A percentile compares a stretch with the other conserved stretches of the same genome.
phyloP scores from a whole-genome alignment of 495 filamentous ascomycete genomes.

The Chaetomium fimeti region DNA sequence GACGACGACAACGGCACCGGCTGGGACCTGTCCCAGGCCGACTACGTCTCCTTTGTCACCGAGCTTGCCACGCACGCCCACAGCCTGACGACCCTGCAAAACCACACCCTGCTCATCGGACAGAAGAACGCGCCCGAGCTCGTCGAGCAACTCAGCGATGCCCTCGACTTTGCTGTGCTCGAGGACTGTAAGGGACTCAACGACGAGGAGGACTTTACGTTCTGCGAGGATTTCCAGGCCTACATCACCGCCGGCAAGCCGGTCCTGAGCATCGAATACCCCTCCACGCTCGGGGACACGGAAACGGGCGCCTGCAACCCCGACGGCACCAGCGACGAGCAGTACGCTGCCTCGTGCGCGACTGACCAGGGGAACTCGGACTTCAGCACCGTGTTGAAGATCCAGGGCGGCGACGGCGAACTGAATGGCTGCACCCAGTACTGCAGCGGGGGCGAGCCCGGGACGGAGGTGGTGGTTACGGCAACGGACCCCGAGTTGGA shows the following conservation, averaged over 20 bases:
- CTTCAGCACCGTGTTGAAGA: constrained; percentile 65
- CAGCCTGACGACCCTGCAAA: constrained; percentile 45
- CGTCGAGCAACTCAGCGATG: constrained; percentile 49
- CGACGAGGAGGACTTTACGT: constrained; percentile 36
- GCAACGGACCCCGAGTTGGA: constrained; percentile 10
- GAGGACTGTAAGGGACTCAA: constrained; percentile 64
- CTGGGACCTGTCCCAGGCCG: constrained; percentile 50
- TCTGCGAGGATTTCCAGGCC: constrained; percentile 54
- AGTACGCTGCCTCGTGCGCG: constrained; percentile 26
- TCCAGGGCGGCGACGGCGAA: constrained; percentile 47
- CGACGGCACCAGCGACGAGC: constrained; percentile 30
- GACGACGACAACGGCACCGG: constrained; percentile 44
- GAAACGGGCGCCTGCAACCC: constrained; percentile 33
- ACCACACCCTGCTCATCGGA: constrained; percentile 51
- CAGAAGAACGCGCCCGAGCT: constrained; percentile 65
- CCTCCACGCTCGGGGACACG: constrained; percentile 26
- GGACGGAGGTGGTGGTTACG: constrained; percentile 14
- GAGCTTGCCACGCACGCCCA: constrained; percentile 57
- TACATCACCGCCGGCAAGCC: constrained; percentile 61
- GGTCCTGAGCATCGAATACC: constrained; percentile 73
- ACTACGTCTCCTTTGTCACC: constrained; percentile 57
- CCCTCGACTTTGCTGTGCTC: constrained; percentile 67
- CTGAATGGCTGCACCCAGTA: constrained; percentile 59
- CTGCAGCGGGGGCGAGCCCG: constrained; percentile 31
- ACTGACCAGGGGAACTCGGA: constrained; percentile 20